phyloP scores from a whole-genome alignment of 441 rosid genomes.

The Macaranga tanarius region DNA sequence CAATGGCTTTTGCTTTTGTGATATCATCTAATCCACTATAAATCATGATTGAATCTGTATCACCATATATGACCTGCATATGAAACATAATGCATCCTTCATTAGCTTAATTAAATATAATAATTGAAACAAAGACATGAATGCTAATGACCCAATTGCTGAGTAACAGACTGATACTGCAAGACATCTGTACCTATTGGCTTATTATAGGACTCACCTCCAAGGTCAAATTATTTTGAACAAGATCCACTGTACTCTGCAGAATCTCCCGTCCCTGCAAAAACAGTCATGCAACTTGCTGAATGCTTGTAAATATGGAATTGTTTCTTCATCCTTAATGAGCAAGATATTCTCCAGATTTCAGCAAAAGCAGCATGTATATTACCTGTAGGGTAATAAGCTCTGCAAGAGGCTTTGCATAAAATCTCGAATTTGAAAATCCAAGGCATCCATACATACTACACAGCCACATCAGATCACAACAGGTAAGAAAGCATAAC shows the following conservation, averaged over 20 bases:
- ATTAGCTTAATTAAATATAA: slow-evolving; percentile 13
- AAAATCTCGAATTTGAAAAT: slow-evolving; percentile 93
- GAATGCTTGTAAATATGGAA: slow-evolving; percentile 11
- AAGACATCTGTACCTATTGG: slow-evolving; percentile 8
- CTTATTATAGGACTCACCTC: slow-evolving; percentile 53
- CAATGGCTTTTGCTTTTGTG: slow-evolving; percentile 67
- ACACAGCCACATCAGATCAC: slow-evolving; percentile 27
- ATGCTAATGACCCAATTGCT: background rate
- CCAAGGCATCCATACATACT: slow-evolving; percentile 99
- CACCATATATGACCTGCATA: slow-evolving; percentile 91
- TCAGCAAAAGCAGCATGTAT: slow-evolving; percentile 12
- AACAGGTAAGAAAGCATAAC: slow-evolving; percentile 14
- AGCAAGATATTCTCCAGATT: slow-evolving; percentile 12
- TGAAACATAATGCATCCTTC: slow-evolving; percentile 31
- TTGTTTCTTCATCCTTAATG: slow-evolving; percentile 4
- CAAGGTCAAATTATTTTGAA: slow-evolving; percentile 80
- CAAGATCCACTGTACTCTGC: slow-evolving; percentile 93
- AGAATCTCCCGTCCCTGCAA: slow-evolving; percentile 95
- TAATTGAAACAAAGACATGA: slow-evolving; percentile 21
- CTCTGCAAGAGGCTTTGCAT: slow-evolving; percentile 97
- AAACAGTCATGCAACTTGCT: slow-evolving; percentile 23
- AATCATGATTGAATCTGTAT: slow-evolving; percentile 98
- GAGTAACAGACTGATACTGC: background rate
- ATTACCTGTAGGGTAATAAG: slow-evolving; percentile 87
- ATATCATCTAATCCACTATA: slow-evolving; percentile 87